phyloP scores from a whole-genome alignment of 129 eudicot species.

The Daucus carota region DH1_v3.0 NC_030384.2:49673001-49673500 shows the following conservation, averaged over 20 bases:
- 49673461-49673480: neutral
- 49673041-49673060: neutral
- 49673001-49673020: neutral
- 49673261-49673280: neutral
- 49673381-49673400: neutral
- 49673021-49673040: neutral
- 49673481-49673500: neutral
- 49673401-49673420: neutral
- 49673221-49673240: neutral
- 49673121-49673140: neutral
- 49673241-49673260: neutral
- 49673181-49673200: neutral
- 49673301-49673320: neutral
- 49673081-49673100: neutral
- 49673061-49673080: conserved; percentile 5
- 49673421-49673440: neutral
- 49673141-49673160: neutral
- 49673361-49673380: neutral
- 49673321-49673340: neutral
- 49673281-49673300: neutral
- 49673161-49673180: neutral
- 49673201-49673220: neutral
- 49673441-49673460: neutral
- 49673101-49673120: neutral
- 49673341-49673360: neutral